A percentile compares a stretch with the other conserved stretches of the same genome.
phyloP scores from a whole-genome alignment of 2,329 filamentous ascomycete genomes.

The Alternaria sp. region DNA sequence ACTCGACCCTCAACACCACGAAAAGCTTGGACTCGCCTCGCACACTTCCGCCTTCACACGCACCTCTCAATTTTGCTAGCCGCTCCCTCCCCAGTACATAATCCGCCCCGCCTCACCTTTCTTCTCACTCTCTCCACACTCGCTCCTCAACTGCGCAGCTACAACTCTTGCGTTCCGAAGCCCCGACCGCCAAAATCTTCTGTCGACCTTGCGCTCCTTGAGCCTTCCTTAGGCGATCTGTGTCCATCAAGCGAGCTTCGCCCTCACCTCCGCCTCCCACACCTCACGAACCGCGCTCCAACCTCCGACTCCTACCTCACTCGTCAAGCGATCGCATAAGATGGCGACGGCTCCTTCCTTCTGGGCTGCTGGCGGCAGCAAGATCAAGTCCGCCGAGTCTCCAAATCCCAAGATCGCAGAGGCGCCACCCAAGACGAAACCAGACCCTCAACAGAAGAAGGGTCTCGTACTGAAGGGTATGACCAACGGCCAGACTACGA shows the following conservation, averaged over 20 bases:
- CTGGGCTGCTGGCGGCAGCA: conserved; percentile 9
- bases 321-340: neutral
- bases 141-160: neutral
- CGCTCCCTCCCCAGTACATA: neutral
- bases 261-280: neutral
- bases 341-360: conserved; percentile 4
- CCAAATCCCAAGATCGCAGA: neutral
- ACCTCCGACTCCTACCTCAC: neutral
- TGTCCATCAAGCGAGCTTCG: neutral
- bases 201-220: neutral
- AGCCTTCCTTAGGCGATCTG: neutral
- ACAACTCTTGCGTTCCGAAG: neutral
- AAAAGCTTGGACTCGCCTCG: neutral
- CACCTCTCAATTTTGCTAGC: neutral
- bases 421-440: neutral
- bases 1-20: neutral
- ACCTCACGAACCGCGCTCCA: neutral
- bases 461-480: conserved; percentile 4
- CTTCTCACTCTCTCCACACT: neutral
- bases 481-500: neutral
- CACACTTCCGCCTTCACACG: neutral
- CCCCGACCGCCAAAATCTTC: neutral
- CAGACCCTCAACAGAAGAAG: conserved; percentile 3
- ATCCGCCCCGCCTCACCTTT: neutral
- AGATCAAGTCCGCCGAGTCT: neutral